Evolutionary conservation across 2,329 filamentous ascomycete species (phyloP), one percentile per base, ranked within the genome.

Genomic region (Nemania sp.): DNA sequence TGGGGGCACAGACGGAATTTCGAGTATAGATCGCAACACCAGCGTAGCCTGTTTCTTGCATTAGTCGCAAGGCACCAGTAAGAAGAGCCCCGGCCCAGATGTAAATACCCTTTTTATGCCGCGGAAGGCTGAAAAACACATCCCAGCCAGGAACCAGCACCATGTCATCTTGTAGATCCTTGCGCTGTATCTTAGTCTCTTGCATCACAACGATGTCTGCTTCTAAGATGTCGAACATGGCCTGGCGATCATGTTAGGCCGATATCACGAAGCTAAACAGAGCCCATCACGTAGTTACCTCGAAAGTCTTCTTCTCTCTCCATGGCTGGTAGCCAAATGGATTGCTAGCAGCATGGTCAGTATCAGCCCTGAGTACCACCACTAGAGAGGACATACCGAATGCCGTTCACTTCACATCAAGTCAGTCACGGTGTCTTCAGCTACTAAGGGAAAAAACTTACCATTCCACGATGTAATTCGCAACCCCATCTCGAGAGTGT

Each of bases 201-300:
- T 99, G 94, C 77, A 97, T 91, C 54, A 97, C 81, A 15, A 97
- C 85, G 60, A 99, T 94, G 70, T 99, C 94, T 48, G 92, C 86
- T 69, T 94, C 89, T 6, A 99, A 81, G 37, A 88, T 89, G 62
- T 96, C 90, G 73, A 99, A 97, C 94, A 97, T 97, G 61, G 87
- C 81, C 87, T 90, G 54, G 2, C 43, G 1, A 6, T 5, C 23
- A 11, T 3, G 33, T 58, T 39, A 53, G 49, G 52, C 14, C 9
- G 8, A 23, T 12, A 19, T 26, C 6, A 14, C 6, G 8, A n/a
- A 42, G 6, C 23, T 2, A 14, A 20, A 33, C 39, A 36, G 24
- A 30, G 9, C 24, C 5, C 36, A 17, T 19, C n/a, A n/a, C n/a
- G n/a, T n/a, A 19, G 65, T 44, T 24, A 88, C 88, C 72, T 86